Evolutionary conservation across 176 grass and related monocot species (phyloP), one percentile per base, ranked within the genome.

Genomic region (Bothriochloa decipiens): DNA sequence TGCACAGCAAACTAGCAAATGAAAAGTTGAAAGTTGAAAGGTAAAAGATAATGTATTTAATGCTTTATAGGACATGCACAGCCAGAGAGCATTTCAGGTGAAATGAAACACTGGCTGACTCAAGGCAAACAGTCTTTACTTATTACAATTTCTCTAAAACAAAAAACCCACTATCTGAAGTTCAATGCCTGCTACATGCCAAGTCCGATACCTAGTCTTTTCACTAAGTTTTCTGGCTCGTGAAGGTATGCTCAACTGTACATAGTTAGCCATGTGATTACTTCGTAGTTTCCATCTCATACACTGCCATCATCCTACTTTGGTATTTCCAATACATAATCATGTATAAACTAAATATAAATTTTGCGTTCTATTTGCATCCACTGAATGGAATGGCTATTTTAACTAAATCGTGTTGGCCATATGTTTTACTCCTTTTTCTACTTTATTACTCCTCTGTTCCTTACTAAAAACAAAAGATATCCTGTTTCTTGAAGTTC

Each of bases 401-500:
- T 29, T 7, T 3, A 78, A 18, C 14, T 45, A 17, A 27, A 79
- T 79, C 8, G 5, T 23, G 23, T 36, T 22, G 11, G 6, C 47
- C 11, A 8, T 50, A 36, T 50, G 5, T 5, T 23, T 8, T 67
- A 3, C 6, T 50, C 11, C 63, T 68, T 14, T 50, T 68, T 37
- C 1, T 39, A 20, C 27, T 35, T 75, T 53, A 75, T 65, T 64
- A 28, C 20, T 49, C 61, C 5, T 47, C 2, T 50, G 10, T 46
- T 79, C 16, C n/a, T 43, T 65, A 13, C 25, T 49, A 18, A 67
- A 80, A 67, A 80, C 6, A 67, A 49, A 53, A 20, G 2, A 79
- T 67, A 80, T 20, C 23, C 8, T 16, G 63, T 27, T 42, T 78
- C 11, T 23, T 41, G 25, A 43, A 11, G 36, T 78, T 78, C 17